Evolutionary conservation across 371 early-diverging fungal genomes (phyloP).

Genomic region (Rhizopus stolonifer): DNA sequence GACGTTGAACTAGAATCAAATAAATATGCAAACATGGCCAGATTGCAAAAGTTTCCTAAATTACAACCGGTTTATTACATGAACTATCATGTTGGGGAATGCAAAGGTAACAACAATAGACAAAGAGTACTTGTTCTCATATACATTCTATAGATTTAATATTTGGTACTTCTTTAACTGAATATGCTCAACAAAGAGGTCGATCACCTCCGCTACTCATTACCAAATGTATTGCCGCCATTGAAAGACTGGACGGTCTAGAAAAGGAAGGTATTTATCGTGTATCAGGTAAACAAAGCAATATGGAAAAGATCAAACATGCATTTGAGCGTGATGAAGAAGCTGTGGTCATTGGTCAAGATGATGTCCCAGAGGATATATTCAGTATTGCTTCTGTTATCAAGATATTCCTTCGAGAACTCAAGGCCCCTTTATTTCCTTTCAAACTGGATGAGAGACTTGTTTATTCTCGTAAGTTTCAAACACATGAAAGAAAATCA

Average conservation of each 20-base stretch:
- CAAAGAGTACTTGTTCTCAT: background rate
- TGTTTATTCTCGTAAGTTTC: conserved; percentile 60
- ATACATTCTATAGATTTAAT: conserved; percentile 49
- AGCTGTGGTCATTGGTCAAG: conserved; percentile 49
- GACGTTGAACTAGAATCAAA: conserved; percentile 14
- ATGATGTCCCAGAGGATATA: conserved; percentile 56
- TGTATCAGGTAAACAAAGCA: conserved; percentile 62
- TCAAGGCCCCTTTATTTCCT: conserved; percentile 67
- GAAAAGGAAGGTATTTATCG: conserved; percentile 72
- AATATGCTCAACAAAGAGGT: conserved; percentile 47
- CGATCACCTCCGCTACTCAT: conserved; percentile 59
- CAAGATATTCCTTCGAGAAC: conserved; percentile 64
- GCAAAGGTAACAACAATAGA: conserved; percentile 22
- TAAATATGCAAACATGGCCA: conserved; percentile 3
- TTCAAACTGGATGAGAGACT: conserved; percentile 56
- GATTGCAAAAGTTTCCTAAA: conserved; percentile 6
- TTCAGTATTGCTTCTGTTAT: conserved; percentile 60
- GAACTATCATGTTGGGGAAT: conserved; percentile 32
- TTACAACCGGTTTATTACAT: conserved; percentile 22
- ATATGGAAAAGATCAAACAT: conserved; percentile 55
- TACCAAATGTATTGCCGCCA: conserved; percentile 56
- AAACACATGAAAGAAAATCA: too few species aligned
- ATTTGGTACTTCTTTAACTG: conserved; percentile 58
- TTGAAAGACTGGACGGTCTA: conserved; percentile 62
- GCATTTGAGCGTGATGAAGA: conserved; percentile 60